Conservation (phyloP, 225 moss, liverwort and hornwort species). For the Polytrichum formosum region DNA sequence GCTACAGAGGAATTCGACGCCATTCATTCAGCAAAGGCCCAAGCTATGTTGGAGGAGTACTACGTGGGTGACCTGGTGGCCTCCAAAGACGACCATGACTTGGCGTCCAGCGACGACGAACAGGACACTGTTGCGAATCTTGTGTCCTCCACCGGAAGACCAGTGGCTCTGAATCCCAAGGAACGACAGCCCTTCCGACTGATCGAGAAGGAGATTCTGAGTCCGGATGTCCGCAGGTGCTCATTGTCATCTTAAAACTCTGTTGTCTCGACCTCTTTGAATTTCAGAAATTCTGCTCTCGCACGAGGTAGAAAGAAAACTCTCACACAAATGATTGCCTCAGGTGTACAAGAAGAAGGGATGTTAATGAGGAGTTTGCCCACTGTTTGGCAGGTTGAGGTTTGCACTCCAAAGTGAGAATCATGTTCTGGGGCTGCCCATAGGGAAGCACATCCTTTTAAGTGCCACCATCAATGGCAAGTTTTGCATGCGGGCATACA, state of each 20-base stretch:
- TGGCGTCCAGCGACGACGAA: constrained; percentile 8
- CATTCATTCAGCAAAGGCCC: constrained; percentile 89
- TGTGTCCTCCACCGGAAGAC: constrained; percentile 15
- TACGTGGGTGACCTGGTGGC: constrained; percentile 58
- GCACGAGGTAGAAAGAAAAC: no score
- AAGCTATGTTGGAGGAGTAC: constrained; percentile 83
- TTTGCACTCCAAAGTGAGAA: constrained; percentile 70
- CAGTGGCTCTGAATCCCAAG: constrained; percentile 69
- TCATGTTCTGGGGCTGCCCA: constrained; percentile 74
- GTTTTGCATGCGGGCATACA: constrained; percentile 86
- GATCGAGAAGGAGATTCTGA: constrained; percentile 60
- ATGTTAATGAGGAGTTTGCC: no score
- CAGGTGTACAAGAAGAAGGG: no score
- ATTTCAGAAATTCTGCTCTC: no score
- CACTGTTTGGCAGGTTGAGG: constrained; percentile 39
- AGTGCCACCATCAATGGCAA: constrained; percentile 61
- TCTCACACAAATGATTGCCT: no score
- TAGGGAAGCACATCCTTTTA: constrained; percentile 79
- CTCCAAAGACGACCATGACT: constrained; percentile 35
- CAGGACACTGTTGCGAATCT: not conserved
- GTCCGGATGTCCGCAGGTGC: constrained; percentile 62
- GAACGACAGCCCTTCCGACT: constrained; percentile 58
- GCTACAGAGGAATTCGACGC: constrained; percentile 95
- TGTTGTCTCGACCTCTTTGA: no score
- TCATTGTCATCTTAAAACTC: no score